Base-by-base conservation (phyloP, 2,329 filamentous ascomycete species). In the Fusarium buharicum region DNA sequence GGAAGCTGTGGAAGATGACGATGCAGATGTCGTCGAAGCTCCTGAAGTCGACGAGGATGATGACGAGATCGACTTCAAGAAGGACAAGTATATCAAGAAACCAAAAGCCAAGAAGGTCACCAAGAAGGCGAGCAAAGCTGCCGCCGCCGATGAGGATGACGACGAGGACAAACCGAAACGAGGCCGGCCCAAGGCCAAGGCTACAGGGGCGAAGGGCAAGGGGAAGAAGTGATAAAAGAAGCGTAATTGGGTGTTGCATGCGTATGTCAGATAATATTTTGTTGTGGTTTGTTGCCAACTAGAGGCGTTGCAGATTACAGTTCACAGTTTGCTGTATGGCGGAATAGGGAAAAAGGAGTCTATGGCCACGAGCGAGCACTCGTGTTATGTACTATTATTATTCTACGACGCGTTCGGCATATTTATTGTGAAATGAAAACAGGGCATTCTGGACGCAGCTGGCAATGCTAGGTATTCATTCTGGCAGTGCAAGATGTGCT, bases 51-150 rank as follows among this genome's bases (percentile, higher is more conserved):
- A 89, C 1, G 90, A 91, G 4, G 89, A 91, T 0, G 89, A 92
- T 12, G 90, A 93, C 28, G 63, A 70, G 49, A 79, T 88, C n/a
- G 92, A 96, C 73, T 75, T 98, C 47, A 92, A 90, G 72, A 96
- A 94, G 73, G 95, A 99, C 77, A 98, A 97, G 76, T 97, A 96
- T 72, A 93, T 98, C 74, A 96, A 95, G 76, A 85, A 90, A 73
- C 92, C 94, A 12, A 97, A 97, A 82, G 87, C 77, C 5, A 86
- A 86, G 71, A 85, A 86, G 73, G 34, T 70, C 7, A 71, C 76
- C n/a, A 81, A 80, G 70, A 80, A 79, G 64, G 59, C 75, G 1
- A 77, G 59, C 39, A 82, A 81, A 52, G 77, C 76, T 28, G 76
- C 74, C 38, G 77, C 78, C 12, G 81, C 80, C 7, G 79, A 77